Conservation (phyloP, 208 protist genomes). For the Sergeia podlipaevii region DNA sequence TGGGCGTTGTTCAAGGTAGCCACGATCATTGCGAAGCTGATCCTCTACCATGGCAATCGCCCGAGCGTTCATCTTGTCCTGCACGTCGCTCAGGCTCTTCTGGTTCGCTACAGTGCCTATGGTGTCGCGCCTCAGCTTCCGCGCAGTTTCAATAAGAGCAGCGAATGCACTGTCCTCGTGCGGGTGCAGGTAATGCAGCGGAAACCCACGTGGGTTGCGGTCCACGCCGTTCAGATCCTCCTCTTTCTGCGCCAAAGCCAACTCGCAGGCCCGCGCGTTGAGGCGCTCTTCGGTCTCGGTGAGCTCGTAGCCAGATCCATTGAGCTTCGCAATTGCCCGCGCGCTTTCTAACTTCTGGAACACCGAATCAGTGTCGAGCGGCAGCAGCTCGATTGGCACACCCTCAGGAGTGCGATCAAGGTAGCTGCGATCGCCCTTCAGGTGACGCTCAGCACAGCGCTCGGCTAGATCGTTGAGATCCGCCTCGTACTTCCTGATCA, state of each 20-base stretch:
- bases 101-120: slow-evolving; percentile 9
- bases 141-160: slow-evolving; percentile 8
- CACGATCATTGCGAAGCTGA: slow-evolving; percentile 12
- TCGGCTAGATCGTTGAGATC: slow-evolving; percentile 23
- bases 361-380: slow-evolving; percentile 22
- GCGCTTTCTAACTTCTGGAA: slow-evolving; percentile 23
- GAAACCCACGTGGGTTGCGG: slow-evolving; percentile 17
- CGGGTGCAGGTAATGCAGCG: slow-evolving; percentile 14
- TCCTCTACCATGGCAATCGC: slow-evolving; percentile 13
- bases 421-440: slow-evolving; percentile 12
- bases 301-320: too few species aligned
- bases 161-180: slow-evolving; percentile 17
- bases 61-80: slow-evolving; percentile 19
- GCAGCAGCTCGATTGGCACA: slow-evolving; percentile 20
- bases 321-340: slow-evolving; percentile 9
- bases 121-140: slow-evolving; percentile 14
- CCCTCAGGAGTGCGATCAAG: slow-evolving; percentile 22
- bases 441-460: slow-evolving; percentile 15
- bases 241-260: slow-evolving; percentile 19
- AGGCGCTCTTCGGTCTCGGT: slow-evolving; percentile 13
- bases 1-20: too few species aligned
- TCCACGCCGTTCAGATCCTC: slow-evolving; percentile 21
- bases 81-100: slow-evolving; percentile 6
- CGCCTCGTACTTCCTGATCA: slow-evolving; percentile 20
- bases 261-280: slow-evolving; percentile 22